phyloP scores from a whole-genome alignment of 768 basidiomycete genomes.

The Rhizopogon sp. region DNA sequence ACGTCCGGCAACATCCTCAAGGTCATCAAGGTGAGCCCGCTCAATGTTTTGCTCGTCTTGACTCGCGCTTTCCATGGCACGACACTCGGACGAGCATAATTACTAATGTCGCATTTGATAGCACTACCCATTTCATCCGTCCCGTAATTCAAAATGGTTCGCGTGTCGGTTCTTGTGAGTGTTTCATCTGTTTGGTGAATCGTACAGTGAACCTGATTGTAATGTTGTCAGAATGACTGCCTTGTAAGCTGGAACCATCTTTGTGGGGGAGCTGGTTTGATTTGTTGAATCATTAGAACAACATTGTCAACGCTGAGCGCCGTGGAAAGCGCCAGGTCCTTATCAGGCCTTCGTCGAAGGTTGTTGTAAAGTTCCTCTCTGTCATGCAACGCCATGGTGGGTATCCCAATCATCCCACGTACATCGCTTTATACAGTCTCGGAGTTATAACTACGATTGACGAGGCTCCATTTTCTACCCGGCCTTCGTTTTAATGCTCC shows the following conservation, averaged over 20 bases:
- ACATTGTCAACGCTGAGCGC: constrained; percentile 99
- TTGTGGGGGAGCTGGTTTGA: background rate
- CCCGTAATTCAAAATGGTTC: constrained; percentile 62
- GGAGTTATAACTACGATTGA: constrained; percentile 86
- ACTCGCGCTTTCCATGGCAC: constrained; percentile 78
- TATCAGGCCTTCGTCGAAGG: constrained; percentile 95
- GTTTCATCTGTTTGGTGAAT: background rate
- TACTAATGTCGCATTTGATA: constrained; percentile 29
- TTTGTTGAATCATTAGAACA: constrained; percentile 55
- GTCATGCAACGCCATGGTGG: constrained; percentile 99
- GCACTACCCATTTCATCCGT: constrained; percentile 11
- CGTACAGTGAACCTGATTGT: background rate
- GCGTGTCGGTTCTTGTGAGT: constrained; percentile 74
- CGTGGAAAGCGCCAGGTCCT: constrained; percentile 99
- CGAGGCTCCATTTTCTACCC: constrained; percentile 53
- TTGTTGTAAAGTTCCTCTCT: constrained; percentile 93
- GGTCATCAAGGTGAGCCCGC: constrained; percentile 42
- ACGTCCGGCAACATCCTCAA: constrained; percentile 17
- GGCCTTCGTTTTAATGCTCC: constrained; percentile 82
- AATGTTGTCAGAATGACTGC: constrained; percentile 49
- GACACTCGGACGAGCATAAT: constrained; percentile 78
- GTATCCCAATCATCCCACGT: constrained; percentile 21
- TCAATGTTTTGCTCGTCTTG: constrained; percentile 39
- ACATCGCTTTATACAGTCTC: constrained; percentile 41
- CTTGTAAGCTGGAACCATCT: constrained; percentile 28